Evolutionary conservation across 148 eudicot genomes (phyloP), one percentile per base, ranked within the genome.

Genomic region (Rhododendron vialii): DNA sequence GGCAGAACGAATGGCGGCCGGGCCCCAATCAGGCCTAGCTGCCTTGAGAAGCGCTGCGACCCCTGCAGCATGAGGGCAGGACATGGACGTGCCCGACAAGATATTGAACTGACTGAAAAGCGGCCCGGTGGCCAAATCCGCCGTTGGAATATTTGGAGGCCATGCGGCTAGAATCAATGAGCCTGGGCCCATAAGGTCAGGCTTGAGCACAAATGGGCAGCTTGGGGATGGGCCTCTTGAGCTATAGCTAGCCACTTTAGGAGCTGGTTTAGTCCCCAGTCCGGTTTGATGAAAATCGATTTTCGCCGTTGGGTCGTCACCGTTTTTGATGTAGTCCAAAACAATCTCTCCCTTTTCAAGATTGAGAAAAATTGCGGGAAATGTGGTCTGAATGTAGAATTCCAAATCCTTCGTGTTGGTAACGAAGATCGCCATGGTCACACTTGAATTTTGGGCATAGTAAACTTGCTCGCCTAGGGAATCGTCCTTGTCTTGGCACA

Each of bases 161-260:
- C 38, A 36, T 36, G 38, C 38, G 38, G 38, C 84, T 2, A 88
- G 73, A 59, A 89, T 75, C 5, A 45, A n/a, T 20, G 38, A 5
- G 11, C 90, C 89, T 61, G 84, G 82, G 26, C 80, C 85, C 89
- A 86, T 81, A 61, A 85, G 81, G 84, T 86, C 89, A 33, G 90
- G 89, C 78, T 84, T 73, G 80, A 84, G 74, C 53, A 88, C 85
- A 61, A 79, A 82, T 65, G 89, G 87, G 87, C 65, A 86, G 28
- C 69, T 81, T 7, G 38, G 78, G 3, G 43, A 41, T 41, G 43
- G 43, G 43, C 43, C 43, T 41, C 43, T 41, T 41, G 43, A 41
- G 43, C 43, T 88, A 74, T 79, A 88, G 83, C 45, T 26, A 4
- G 88, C 43, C 13, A 86, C 86, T 51, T 43, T 76, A 1, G 91